phyloP scores from a whole-genome alignment of 2,329 filamentous ascomycete genomes.

The Nigrospora osmanthi region DNA sequence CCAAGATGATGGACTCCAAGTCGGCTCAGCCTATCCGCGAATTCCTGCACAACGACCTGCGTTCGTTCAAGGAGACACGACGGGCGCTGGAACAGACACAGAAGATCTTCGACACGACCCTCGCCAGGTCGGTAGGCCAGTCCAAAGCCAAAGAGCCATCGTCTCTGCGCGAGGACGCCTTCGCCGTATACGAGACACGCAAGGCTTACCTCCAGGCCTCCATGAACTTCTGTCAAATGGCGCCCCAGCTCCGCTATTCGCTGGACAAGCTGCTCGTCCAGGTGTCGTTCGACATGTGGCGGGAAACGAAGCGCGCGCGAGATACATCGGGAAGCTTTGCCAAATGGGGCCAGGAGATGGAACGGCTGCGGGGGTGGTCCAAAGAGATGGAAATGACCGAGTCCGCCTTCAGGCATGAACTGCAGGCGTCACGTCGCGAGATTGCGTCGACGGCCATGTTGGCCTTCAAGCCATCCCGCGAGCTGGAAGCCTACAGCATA shows the following conservation, averaged over 20 bases:
- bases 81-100: conserved; percentile 71
- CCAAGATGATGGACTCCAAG: conserved; percentile 69
- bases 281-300: conserved; percentile 80
- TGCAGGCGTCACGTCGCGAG: conserved; percentile 70
- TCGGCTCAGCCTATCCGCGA: conserved; percentile 74
- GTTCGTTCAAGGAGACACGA: conserved; percentile 78
- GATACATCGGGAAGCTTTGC: conserved; percentile 58
- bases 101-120: conserved; percentile 72
- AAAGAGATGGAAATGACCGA: conserved; percentile 93
- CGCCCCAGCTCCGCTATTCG: conserved; percentile 74
- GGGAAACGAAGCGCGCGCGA: conserved; percentile 68
- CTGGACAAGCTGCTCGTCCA: conserved; percentile 82
- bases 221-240: conserved; percentile 86
- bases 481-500: conserved; percentile 85
- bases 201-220: conserved; percentile 86
- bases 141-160: conserved; percentile 92
- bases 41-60: conserved; percentile 74
- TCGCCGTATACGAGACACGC: conserved; percentile 86
- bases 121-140: conserved; percentile 76
- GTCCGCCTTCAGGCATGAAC: conserved; percentile 70
- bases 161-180: conserved; percentile 86
- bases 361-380: conserved; percentile 85
- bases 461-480: conserved; percentile 71
- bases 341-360: conserved; percentile 73
- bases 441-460: conserved; percentile 72